Evolutionary conservation across 1,284 basidiomycete species (phyloP), one percentile per base, ranked within the genome.

Genomic region (Irpex lacteus): DNA sequence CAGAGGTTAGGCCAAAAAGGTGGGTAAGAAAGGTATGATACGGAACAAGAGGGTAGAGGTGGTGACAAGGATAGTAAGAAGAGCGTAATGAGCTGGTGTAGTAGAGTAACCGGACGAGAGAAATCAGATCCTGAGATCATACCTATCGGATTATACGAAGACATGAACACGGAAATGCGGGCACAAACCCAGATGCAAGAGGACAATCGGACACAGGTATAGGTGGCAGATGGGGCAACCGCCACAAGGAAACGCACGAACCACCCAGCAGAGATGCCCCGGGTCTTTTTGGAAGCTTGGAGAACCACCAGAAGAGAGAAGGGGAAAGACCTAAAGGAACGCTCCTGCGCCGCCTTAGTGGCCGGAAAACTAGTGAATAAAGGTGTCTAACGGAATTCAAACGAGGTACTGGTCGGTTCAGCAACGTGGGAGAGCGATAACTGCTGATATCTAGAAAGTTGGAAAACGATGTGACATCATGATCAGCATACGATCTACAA

Each of bases 391-490:
- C 80, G 75, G 73, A 81, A 78, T 71, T 81, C 80, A 63, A 80
- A 81, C 66, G 74, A 73, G 9, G 77, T 71, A 66, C 70, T 78
- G 13, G 75, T 75, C 60, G 69, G 70, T 63, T 78, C 76, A n/a
- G 78, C 77, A 21, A 78, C 76, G 60, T 81, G 78, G 21, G 75
- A 69, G 62, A 81, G 69, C 34, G 79, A 78, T 60, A 81, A 68
- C 64, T 81, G 78, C 67, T 81, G 80, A 68, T 81, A 81, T 63
- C 79, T 81, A 52, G n/a, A 36, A 5, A 54, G 4, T n/a, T 34
- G 36, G 57, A n/a, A 13, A 49, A 53, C n/a, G 50, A 53, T 53
- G 54, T 56, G 54, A 56, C 54, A 56, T 56, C 54, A 56, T 56
- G 54, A 56, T 52, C 50, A 52, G 50, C 15, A 52, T n/a, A 19